Evolutionary conservation across 306 rosid species (phyloP).

Genomic region (Leucaena leucocephala): DNA sequence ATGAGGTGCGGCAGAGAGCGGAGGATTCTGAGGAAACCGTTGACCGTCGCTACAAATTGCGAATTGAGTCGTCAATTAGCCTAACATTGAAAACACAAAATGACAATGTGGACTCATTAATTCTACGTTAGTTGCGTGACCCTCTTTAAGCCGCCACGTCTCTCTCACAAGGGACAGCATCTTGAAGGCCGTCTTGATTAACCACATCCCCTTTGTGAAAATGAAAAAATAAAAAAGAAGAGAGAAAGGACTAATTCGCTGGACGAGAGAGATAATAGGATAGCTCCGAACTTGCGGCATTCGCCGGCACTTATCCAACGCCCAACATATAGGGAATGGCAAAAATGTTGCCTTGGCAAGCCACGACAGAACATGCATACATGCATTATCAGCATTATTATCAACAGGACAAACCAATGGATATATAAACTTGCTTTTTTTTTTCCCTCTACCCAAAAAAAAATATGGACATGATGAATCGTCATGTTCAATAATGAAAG

Average conservation of each 20-base stretch:
- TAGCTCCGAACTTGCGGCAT: background rate
- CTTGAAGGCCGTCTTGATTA: background rate
- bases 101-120: background rate
- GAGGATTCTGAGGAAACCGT: background rate
- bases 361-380: background rate
- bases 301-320: background rate
- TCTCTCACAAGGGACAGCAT: background rate
- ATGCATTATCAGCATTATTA: background rate
- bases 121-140: background rate
- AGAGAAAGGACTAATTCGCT: too few species aligned
- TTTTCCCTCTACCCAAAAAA: too few species aligned
- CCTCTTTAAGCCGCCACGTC: background rate
- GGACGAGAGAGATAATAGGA: too few species aligned
- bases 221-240: too few species aligned
- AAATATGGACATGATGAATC: background rate
- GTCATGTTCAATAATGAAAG: background rate
- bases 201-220: too few species aligned
- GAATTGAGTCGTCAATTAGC: slow-evolving; percentile 5
- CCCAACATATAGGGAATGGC: background rate
- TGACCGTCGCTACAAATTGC: slow-evolving; percentile 1
- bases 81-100: background rate
- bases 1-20: background rate
- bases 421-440: background rate
- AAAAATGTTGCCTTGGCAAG: background rate
- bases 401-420: background rate